Conservation (phyloP, 768 basidiomycete genomes). For the Mycena crocata region DNA sequence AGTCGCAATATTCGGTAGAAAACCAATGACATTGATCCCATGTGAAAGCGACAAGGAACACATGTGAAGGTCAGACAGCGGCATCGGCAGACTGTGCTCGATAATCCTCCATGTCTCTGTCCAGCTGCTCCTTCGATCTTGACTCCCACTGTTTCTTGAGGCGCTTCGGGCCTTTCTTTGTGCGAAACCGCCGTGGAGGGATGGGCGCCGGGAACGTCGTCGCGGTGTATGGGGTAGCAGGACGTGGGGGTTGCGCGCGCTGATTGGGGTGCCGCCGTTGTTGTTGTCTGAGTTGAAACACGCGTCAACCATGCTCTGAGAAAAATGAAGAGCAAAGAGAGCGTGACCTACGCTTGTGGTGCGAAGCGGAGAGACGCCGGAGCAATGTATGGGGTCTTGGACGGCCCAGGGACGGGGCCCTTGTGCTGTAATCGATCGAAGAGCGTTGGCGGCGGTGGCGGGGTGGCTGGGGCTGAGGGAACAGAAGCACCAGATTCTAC, state of each 20-base stretch:
- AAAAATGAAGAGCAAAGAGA: not conserved
- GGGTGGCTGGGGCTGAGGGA: conserved; percentile 36
- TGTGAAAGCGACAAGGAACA: not conserved
- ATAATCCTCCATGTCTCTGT: conserved; percentile 87
- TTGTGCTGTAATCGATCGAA: conserved; percentile 28
- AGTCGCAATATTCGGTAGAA: no score
- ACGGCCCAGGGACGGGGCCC: conserved; percentile 13
- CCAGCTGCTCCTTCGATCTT: conserved; percentile 67
- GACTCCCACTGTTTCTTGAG: conserved; percentile 64
- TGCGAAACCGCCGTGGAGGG: conserved; percentile 56
- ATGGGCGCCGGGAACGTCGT: conserved; percentile 36
- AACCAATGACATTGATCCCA: conserved; percentile 2
- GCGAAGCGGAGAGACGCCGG: conserved; percentile 26
- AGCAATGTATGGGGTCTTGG: not conserved
- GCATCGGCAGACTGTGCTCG: conserved; percentile 49
- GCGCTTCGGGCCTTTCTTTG: conserved; percentile 81
- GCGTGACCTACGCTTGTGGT: conserved; percentile 33
- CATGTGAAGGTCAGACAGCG: not conserved
- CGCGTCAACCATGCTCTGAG: conserved; percentile 1
- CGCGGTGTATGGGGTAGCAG: conserved; percentile 40
- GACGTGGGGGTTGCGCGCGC: conserved; percentile 27
- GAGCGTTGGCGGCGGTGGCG: conserved; percentile 26
- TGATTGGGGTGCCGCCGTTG: conserved; percentile 28
- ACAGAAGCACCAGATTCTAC: conserved; percentile 51
- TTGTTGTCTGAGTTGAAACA: conserved; percentile 14